phyloP scores from a whole-genome alignment of 306 rosid species.

The Lathyrus sativus region DNA sequence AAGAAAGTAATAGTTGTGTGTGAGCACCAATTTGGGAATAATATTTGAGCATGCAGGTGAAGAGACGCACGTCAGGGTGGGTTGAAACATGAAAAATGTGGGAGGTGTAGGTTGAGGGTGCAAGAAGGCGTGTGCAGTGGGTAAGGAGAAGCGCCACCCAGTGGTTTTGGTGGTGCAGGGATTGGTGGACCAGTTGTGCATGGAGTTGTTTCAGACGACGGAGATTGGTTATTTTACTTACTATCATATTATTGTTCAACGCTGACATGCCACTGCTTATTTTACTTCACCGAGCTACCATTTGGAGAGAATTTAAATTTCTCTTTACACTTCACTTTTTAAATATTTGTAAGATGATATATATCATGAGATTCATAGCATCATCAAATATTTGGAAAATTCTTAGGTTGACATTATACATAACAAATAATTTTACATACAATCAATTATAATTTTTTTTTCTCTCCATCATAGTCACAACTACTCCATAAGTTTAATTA shows the following conservation, averaged over 20 bases:
- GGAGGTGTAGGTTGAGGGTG: slow-evolving; percentile 51
- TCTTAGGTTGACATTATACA: too few species aligned
- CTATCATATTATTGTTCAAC: slow-evolving; percentile 28
- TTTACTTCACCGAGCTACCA: too few species aligned
- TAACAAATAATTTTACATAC: too few species aligned
- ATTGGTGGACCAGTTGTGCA: slow-evolving; percentile 51
- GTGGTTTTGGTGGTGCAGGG: slow-evolving; percentile 53
- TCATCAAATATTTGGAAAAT: too few species aligned
- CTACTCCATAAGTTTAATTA: too few species aligned
- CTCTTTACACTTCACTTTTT: too few species aligned
- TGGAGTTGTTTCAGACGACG: slow-evolving; percentile 51
- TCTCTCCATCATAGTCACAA: too few species aligned
- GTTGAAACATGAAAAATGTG: slow-evolving; percentile 47
- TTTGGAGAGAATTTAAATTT: too few species aligned
- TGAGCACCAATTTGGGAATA: slow-evolving; percentile 46
- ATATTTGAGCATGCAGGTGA: slow-evolving; percentile 58
- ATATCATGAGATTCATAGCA: too few species aligned
- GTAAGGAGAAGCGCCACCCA: slow-evolving; percentile 54
- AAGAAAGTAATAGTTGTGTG: slow-evolving; percentile 37
- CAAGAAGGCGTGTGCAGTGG: slow-evolving; percentile 61
- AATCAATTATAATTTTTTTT: too few species aligned
- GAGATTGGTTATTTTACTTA: slow-evolving; percentile 38
- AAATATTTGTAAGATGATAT: too few species aligned
- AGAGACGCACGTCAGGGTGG: slow-evolving; percentile 43
- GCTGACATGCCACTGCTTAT: slow-evolving; percentile 22